phyloP scores from a whole-genome alignment of 2,329 filamentous ascomycete species.

The Arthrobotrys iridis region DNA sequence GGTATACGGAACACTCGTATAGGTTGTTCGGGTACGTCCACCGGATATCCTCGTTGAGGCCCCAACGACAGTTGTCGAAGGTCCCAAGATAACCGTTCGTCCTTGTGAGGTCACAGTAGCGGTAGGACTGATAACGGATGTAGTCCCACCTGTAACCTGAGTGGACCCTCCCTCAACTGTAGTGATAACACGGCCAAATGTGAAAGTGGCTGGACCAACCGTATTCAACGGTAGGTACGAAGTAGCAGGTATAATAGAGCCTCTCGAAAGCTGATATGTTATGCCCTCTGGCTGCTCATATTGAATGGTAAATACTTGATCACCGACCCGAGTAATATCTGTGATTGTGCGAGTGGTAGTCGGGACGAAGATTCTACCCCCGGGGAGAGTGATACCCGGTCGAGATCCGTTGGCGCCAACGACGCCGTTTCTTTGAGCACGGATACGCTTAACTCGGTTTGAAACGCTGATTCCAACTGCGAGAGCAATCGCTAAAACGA shows the following conservation, averaged over 20 bases:
- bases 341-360: constrained; percentile 35
- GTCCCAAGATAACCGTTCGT: constrained; percentile 9
- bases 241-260: constrained; percentile 43
- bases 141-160: constrained; percentile 19
- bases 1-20: constrained; percentile 43
- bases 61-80: constrained; percentile 18
- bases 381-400: constrained; percentile 32
- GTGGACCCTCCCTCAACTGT: constrained; percentile 32
- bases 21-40: constrained; percentile 28
- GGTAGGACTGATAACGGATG: constrained; percentile 33
- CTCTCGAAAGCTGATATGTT: constrained; percentile 39
- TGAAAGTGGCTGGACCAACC: constrained; percentile 35
- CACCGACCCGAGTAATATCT: constrained; percentile 24
- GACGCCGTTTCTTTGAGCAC: constrained; percentile 41
- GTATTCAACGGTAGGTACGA: constrained; percentile 35
- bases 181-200: constrained; percentile 39
- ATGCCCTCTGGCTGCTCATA: constrained; percentile 47
- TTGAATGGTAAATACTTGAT: constrained; percentile 32
- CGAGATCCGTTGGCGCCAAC: constrained; percentile 47
- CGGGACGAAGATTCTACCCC: constrained; percentile 36
- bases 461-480: constrained; percentile 54
- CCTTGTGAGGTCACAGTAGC: constrained; percentile 40
- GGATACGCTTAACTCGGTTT: constrained; percentile 46
- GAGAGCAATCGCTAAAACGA: constrained; percentile 52
- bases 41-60: constrained; percentile 31